A percentile compares a stretch with the other conserved stretches of the same genome.
These are phyloP conservation scores for Penicillium decumbens DNA, from an alignment of 2,329 filamentous ascomycete genomes.

Conservation along the genomic window DNA sequence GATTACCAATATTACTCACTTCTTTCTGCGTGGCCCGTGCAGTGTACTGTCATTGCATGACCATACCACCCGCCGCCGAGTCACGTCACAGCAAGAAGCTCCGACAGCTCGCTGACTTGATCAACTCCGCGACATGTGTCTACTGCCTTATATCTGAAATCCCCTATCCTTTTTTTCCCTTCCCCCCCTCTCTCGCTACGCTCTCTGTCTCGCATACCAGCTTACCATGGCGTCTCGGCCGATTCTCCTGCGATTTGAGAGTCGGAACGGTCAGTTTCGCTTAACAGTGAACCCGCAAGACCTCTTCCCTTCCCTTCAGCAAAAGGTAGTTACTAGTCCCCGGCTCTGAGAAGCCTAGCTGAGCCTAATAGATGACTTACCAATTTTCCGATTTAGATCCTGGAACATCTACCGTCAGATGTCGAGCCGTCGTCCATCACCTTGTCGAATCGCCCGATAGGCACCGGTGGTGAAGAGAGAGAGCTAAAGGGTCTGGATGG, in stretches of 20 bases:
- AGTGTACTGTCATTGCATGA: slow-evolving; percentile 2
- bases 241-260: slow-evolving; percentile 83
- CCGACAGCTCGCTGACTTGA: slow-evolving; percentile 6
- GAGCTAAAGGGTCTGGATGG: slow-evolving; percentile 50
- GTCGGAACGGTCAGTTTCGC: slow-evolving; percentile 88
- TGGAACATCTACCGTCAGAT: slow-evolving; percentile 57
- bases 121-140: slow-evolving; percentile 3
- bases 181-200: neutral
- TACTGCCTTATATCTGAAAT: neutral
- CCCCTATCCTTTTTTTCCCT: neutral
- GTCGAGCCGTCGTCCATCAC: slow-evolving; percentile 53
- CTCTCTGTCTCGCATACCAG: neutral
- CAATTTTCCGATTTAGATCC: slow-evolving; percentile 38
- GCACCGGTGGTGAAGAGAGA: slow-evolving; percentile 52
- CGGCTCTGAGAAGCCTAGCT: neutral
- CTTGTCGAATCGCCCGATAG: slow-evolving; percentile 58
- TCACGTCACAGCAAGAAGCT: slow-evolving; percentile 23
- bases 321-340: slow-evolving; percentile 33
- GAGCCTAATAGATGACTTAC: neutral
- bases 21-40: neutral
- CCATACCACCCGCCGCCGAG: slow-evolving; percentile 18
- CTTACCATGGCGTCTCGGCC: slow-evolving; percentile 39
- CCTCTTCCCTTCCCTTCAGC: slow-evolving; percentile 60
- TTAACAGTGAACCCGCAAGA: slow-evolving; percentile 70
- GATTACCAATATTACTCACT: slow-evolving; percentile 6